Evolutionary conservation across 1,139 yeast species (phyloP).

Genomic region (Candida dubliniensis): DNA sequence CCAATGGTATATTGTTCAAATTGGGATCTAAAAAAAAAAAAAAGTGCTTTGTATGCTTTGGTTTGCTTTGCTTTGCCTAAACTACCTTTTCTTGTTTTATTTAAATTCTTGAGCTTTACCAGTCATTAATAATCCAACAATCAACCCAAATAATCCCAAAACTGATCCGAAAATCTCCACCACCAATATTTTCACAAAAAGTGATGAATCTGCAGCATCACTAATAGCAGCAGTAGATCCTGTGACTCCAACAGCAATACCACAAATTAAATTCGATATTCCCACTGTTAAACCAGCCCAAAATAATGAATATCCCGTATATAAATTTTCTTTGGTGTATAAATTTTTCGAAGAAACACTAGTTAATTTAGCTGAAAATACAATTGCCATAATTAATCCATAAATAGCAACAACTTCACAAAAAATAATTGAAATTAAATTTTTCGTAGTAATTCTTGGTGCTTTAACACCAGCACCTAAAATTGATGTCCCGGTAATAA

Average conservation of each 20-base stretch:
- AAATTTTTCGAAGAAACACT: conserved; percentile 61
- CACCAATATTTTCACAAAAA: conserved; percentile 93
- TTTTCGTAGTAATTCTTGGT: conserved; percentile 96
- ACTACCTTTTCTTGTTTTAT: neutral
- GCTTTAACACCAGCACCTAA: conserved; percentile 98
- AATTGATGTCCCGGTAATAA: conserved; percentile 91
- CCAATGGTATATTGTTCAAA: too few relatives aligned
- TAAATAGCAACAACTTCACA: conserved; percentile 99
- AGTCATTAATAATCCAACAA: conserved; percentile 96
- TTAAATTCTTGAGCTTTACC: conserved; percentile 85
- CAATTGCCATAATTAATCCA: conserved; percentile 97
- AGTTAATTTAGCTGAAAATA: conserved; percentile 87
- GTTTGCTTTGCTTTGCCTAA: too few relatives aligned
- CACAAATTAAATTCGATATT: conserved; percentile 88
- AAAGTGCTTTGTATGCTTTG: too few relatives aligned
- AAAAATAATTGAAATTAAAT: conserved; percentile 92
- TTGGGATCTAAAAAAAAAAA: too few relatives aligned
- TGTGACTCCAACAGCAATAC: conserved; percentile 95
- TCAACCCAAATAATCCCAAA: conserved; percentile 88
- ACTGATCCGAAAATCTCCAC: conserved; percentile 97
- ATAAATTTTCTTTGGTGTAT: conserved; percentile 79
- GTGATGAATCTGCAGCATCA: conserved; percentile 95
- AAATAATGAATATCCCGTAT: conserved; percentile 90
- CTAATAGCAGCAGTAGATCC: conserved; percentile 98
- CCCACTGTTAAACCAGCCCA: conserved; percentile 99